Conservation (phyloP, 2,329 filamentous ascomycete species). For the Acephala macrosclerotiorum region DNA sequence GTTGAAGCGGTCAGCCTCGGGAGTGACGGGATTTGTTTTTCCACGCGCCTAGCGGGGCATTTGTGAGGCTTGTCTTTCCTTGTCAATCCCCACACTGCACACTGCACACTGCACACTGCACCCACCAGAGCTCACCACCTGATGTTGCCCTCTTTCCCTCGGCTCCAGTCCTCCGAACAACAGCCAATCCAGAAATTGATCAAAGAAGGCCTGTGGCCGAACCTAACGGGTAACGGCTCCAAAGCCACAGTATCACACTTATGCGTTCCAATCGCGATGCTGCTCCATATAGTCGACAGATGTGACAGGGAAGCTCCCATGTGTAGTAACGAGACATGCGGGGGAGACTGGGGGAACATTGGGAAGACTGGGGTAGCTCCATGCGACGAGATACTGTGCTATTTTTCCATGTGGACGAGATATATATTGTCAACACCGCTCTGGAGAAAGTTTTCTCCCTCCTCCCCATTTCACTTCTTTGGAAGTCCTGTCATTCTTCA, state of each 20-base stretch:
- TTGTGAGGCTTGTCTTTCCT: neutral
- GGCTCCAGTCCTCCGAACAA: neutral
- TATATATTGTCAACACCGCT: neutral
- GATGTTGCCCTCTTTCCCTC: neutral
- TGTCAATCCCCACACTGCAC: neutral
- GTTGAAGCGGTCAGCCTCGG: neutral
- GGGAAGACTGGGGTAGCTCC: conserved; percentile 16
- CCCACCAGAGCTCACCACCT: neutral
- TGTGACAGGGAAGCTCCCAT: conserved; percentile 1
- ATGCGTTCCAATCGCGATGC: conserved; percentile 19
- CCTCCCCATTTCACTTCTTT: neutral
- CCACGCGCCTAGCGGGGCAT: neutral
- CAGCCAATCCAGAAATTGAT: neutral
- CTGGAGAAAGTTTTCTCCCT: conserved; percentile 7
- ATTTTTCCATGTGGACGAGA: neutral
- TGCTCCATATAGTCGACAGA: neutral
- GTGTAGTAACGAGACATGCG: neutral
- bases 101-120: too few relatives aligned
- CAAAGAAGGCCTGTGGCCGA: conserved; percentile 1
- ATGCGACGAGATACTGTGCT: conserved; percentile 1
- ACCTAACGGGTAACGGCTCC: neutral
- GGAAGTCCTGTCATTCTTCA: neutral
- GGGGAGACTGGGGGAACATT: too few relatives aligned
- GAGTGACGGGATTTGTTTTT: conserved; percentile 4
- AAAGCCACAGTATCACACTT: conserved; percentile 4